phyloP scores from a whole-genome alignment of 768 basidiomycete species.

The Lentinula sp. region DNA sequence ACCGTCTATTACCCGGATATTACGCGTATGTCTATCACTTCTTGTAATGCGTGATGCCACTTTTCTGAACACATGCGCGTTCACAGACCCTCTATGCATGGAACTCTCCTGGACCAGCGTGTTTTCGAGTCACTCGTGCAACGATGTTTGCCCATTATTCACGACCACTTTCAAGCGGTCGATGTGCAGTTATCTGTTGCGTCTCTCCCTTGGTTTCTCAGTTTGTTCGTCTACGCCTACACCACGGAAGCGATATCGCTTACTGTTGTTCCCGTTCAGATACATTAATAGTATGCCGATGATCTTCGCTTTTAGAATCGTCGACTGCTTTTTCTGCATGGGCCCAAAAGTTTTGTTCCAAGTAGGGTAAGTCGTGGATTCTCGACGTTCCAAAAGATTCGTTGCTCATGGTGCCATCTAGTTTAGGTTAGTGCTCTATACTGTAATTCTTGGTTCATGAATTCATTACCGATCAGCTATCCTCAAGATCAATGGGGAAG shows the following conservation, averaged over 20 bases:
- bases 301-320: constrained; percentile 96
- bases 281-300: constrained; percentile 95
- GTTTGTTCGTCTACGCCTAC: constrained; percentile 57
- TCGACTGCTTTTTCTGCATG: constrained; percentile 98
- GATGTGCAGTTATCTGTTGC: constrained; percentile 98
- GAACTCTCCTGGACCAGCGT: constrained; percentile 95
- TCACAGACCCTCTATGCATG: constrained; percentile 91
- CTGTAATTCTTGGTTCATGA: constrained; percentile 11
- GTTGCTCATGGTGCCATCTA: constrained; percentile 19
- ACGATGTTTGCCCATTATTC: constrained; percentile 85
- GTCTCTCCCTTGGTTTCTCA: constrained; percentile 96
- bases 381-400: neutral
- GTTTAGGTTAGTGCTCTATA: constrained; percentile 43
- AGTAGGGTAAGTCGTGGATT: constrained; percentile 67
- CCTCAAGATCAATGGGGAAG: constrained; percentile 94
- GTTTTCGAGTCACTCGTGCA: constrained; percentile 95
- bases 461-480: constrained; percentile 54
- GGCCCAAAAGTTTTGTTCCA: constrained; percentile 98
- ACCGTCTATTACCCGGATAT: constrained; percentile 93
- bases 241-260: neutral
- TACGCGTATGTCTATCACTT: constrained; percentile 66
- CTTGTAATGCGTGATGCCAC: neutral
- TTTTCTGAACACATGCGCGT: neutral
- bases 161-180: constrained; percentile 84
- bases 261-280: constrained; percentile 25